Evolutionary conservation across 495 filamentous ascomycete species (phyloP).

Genomic region (Aspergillus sclerotioniger): DNA sequence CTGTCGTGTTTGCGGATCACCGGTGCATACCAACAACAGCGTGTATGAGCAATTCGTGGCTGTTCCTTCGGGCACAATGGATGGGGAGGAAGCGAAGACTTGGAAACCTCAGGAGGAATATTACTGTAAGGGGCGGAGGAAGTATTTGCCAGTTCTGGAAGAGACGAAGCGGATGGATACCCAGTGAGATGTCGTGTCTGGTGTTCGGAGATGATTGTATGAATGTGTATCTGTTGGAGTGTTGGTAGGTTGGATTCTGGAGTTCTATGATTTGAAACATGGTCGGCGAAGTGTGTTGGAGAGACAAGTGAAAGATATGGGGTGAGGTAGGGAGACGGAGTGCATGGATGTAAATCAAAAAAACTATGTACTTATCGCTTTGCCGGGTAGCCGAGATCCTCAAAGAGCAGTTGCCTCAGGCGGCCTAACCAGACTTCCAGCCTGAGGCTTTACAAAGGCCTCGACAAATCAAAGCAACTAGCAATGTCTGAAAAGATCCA

Average conservation of each 20-base stretch:
- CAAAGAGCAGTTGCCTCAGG: too few species aligned
- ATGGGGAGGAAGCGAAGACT: not conserved
- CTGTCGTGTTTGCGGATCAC: not conserved
- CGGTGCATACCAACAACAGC: not conserved
- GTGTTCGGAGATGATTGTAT: too few species aligned
- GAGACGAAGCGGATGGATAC: not conserved
- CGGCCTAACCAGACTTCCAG: too few species aligned
- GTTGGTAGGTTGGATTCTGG: conserved; percentile 25
- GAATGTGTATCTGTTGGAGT: conserved; percentile 13
- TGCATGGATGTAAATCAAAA: conserved; percentile 33
- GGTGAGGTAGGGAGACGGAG: conserved; percentile 33
- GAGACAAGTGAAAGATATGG: conserved; percentile 30
- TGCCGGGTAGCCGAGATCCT: too few species aligned
- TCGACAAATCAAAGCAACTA: not conserved
- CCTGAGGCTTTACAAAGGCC: not conserved
- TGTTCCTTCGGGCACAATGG: not conserved
- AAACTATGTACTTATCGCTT: too few species aligned
- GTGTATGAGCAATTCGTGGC: not conserved
- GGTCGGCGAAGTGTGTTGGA: conserved; percentile 29
- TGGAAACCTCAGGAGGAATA: not conserved
- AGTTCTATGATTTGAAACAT: conserved; percentile 20
- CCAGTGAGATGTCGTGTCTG: too few species aligned
- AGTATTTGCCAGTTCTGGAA: not conserved
- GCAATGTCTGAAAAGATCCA: not conserved
- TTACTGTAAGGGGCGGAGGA: not conserved